phyloP scores from a whole-genome alignment of 179 eudicot genomes.

The Spergularia azorica region DNA sequence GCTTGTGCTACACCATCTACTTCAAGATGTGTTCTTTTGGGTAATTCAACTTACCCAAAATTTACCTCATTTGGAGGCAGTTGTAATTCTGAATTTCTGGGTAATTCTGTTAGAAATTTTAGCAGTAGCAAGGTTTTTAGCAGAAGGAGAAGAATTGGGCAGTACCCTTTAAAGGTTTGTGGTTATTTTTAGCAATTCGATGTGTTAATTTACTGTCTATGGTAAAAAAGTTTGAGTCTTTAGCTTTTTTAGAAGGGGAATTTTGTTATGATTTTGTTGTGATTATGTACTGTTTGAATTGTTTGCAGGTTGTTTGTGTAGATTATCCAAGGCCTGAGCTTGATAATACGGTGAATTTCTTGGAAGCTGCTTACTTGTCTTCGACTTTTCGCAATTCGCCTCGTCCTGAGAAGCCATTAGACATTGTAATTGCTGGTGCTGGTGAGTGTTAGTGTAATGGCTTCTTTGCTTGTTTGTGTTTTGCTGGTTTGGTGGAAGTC shows the following conservation, averaged over 20 bases:
- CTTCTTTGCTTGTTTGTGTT: conserved; percentile 2
- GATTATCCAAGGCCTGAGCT: conserved; percentile 99
- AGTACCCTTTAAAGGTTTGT: conserved; percentile 63
- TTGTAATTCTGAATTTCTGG: conserved; percentile 37
- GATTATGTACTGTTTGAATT: conserved; percentile 16
- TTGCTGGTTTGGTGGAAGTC: neutral
- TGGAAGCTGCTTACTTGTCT: conserved; percentile 93
- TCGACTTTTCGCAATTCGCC: conserved; percentile 71
- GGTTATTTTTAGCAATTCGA: neutral
- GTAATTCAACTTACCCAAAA: conserved; percentile 28
- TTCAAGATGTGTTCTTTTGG: conserved; percentile 32
- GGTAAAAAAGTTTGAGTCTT: neutral
- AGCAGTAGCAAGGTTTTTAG: conserved; percentile 25
- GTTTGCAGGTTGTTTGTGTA: conserved; percentile 73
- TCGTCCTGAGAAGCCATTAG: conserved; percentile 79
- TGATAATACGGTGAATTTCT: conserved; percentile 67
- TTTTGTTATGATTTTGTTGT: neutral
- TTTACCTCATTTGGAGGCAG: conserved; percentile 44
- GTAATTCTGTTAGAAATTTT: conserved; percentile 37
- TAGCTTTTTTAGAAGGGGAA: neutral
- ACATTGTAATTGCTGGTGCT: conserved; percentile 91
- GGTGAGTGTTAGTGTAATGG: conserved; percentile 42
- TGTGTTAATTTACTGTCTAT: conserved; percentile 12
- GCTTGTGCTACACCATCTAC: conserved; percentile 35
- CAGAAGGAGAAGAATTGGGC: conserved; percentile 38